phyloP scores from a whole-genome alignment of 2,329 filamentous ascomycete species.

The Stachybotrys chartarum region DNA sequence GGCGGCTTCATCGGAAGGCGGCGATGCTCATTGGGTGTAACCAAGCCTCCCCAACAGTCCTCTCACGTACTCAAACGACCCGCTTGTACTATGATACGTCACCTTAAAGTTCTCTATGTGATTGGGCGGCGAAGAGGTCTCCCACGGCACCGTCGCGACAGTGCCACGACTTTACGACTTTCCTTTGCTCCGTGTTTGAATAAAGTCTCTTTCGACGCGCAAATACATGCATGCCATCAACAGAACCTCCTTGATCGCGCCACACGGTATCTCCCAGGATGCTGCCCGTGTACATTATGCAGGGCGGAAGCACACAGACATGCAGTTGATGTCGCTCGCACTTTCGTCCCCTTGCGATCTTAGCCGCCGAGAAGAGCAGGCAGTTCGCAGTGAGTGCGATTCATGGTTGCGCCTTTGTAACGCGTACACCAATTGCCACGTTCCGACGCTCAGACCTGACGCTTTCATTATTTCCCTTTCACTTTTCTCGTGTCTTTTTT shows the following conservation, averaged over 20 bases:
- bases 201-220: constrained; percentile 4
- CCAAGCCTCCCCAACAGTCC: constrained; percentile 9
- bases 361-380: constrained; percentile 2
- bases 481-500: constrained; percentile 5
- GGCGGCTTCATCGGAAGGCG: constrained; percentile 17
- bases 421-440: constrained; percentile 20
- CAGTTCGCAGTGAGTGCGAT: constrained; percentile 6
- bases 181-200: constrained; percentile 26
- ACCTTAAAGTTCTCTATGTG: constrained; percentile 13
- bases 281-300: constrained; percentile 28
- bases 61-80: constrained; percentile 14
- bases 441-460: neutral
- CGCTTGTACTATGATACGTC: constrained; percentile 25
- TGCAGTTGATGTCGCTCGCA: neutral
- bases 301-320: neutral
- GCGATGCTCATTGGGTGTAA: constrained; percentile 34
- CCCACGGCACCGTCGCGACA: constrained; percentile 26
- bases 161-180: constrained; percentile 34
- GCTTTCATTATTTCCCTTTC: constrained; percentile 9
- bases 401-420: constrained; percentile 10
- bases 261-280: constrained; percentile 17
- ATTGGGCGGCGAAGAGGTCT: constrained; percentile 15
- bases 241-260: constrained; percentile 11
- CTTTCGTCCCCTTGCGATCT: neutral
- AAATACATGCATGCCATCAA: constrained; percentile 13